Conservation (phyloP, 228 moss, liverwort and hornwort species). For the Sphagnum magellanicum region DNA sequence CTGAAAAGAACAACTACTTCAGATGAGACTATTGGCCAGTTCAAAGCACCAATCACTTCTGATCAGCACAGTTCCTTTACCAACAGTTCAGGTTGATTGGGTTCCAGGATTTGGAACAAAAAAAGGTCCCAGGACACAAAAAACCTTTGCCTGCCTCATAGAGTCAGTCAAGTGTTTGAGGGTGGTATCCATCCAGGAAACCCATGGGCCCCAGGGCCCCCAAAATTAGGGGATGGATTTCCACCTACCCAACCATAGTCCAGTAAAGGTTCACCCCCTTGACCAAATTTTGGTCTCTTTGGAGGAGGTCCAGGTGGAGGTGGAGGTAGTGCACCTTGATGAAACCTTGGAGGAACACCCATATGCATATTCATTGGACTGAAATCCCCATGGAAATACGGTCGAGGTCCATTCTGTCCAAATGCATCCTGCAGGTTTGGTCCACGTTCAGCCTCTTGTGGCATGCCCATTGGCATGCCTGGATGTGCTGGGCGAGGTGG, state of each 20-base stretch:
- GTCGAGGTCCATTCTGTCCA: slow-evolving; percentile 54
- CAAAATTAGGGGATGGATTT: slow-evolving; percentile 47
- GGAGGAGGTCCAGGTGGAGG: slow-evolving; percentile 53
- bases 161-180: slow-evolving; percentile 18
- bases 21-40: too few relatives aligned
- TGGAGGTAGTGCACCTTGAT: slow-evolving; percentile 59
- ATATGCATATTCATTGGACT: slow-evolving; percentile 52
- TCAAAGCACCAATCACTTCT: too few relatives aligned
- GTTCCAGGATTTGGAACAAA: too few relatives aligned
- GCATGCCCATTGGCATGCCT: slow-evolving; percentile 15
- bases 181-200: slow-evolving; percentile 49
- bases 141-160: too few relatives aligned
- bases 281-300: slow-evolving; percentile 59
- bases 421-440: slow-evolving; percentile 28
- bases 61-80: too few relatives aligned
- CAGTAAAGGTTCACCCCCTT: slow-evolving; percentile 33
- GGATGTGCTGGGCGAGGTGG: slow-evolving; percentile 16
- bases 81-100: too few relatives aligned
- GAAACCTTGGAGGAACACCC: slow-evolving; percentile 34
- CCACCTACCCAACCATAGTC: slow-evolving; percentile 66
- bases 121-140: too few relatives aligned
- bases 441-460: slow-evolving; percentile 39
- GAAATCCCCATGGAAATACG: slow-evolving; percentile 63
- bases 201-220: slow-evolving; percentile 28
- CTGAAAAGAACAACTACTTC: too few relatives aligned